Evolutionary conservation across 2,329 filamentous ascomycete species (phyloP).

Genomic region (Cryphonectria nitschkei): DNA sequence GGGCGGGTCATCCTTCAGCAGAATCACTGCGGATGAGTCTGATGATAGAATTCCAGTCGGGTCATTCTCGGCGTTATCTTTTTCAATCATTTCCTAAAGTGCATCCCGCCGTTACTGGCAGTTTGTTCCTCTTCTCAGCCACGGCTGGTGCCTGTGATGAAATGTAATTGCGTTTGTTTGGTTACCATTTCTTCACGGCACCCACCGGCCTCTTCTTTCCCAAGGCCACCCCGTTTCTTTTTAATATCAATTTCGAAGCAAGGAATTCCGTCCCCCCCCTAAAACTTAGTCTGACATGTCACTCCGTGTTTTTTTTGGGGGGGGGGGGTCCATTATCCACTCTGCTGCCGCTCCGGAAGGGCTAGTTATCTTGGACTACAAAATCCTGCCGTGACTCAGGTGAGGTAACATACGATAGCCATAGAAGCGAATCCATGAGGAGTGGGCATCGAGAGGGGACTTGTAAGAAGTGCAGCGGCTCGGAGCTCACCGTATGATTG

Average conservation of each 20-base stretch:
- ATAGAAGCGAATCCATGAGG: no score
- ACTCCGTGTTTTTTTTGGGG: slow-evolving; percentile 9
- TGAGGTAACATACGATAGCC: neutral
- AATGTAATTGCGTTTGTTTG: neutral
- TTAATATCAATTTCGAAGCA: neutral
- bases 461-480: neutral
- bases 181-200: neutral
- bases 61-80: slow-evolving; percentile 6
- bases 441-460: neutral
- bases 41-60: slow-evolving; percentile 22
- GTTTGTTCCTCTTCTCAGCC: neutral
- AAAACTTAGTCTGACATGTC: slow-evolving; percentile 15
- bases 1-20: slow-evolving; percentile 21
- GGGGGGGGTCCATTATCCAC: slow-evolving; percentile 13
- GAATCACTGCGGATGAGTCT: slow-evolving; percentile 22
- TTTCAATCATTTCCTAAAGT: slow-evolving; percentile 11
- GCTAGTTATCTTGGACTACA: neutral
- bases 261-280: neutral
- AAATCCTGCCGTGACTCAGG: slow-evolving; percentile 5
- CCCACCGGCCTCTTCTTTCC: no score
- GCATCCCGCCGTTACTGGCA: neutral
- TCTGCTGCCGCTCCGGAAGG: slow-evolving; percentile 14
- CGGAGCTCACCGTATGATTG: neutral
- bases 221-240: neutral
- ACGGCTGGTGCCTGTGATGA: neutral